A percentile compares a stretch with the other conserved stretches of the same genome.
Conservation (phyloP, 208 protist species). For the Trypanosoma brucei region DNA sequence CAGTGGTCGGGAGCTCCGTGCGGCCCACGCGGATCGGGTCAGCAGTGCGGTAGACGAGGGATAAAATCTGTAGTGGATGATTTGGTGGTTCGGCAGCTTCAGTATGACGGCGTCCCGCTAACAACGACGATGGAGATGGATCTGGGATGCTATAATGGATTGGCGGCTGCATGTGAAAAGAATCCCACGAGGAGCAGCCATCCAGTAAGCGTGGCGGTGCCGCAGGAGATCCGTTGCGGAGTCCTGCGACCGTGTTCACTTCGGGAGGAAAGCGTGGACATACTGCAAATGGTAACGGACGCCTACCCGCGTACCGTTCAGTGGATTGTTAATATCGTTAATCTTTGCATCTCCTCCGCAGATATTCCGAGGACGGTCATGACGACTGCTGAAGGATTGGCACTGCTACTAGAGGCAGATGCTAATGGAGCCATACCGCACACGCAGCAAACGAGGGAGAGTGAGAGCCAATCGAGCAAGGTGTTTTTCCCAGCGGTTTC, state of each 20-base stretch:
- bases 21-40: neutral
- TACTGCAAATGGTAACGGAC: slow-evolving; percentile 11
- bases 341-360: neutral
- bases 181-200: neutral
- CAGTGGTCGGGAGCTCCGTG: neutral
- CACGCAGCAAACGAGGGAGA: neutral
- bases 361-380: neutral
- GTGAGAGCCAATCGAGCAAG: neutral
- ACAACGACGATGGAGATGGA: slow-evolving; percentile 17
- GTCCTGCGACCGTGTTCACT: neutral
- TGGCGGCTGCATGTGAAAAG: neutral
- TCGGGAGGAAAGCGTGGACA: neutral
- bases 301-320: slow-evolving; percentile 16
- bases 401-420: neutral
- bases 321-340: slow-evolving; percentile 17
- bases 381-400: slow-evolving; percentile 3
- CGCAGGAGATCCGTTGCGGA: slow-evolving; percentile 24
- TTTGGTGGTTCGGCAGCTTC: slow-evolving; percentile 54
- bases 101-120: slow-evolving; percentile 43
- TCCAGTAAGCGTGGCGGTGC: slow-evolving; percentile 2
- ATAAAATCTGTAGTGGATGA: slow-evolving; percentile 50
- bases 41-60: slow-evolving; percentile 4
- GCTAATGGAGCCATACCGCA: neutral
- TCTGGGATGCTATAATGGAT: slow-evolving; percentile 19
- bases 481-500: neutral